phyloP scores from a whole-genome alignment of 768 basidiomycete species.

The Tephrocybe sp. region DNA sequence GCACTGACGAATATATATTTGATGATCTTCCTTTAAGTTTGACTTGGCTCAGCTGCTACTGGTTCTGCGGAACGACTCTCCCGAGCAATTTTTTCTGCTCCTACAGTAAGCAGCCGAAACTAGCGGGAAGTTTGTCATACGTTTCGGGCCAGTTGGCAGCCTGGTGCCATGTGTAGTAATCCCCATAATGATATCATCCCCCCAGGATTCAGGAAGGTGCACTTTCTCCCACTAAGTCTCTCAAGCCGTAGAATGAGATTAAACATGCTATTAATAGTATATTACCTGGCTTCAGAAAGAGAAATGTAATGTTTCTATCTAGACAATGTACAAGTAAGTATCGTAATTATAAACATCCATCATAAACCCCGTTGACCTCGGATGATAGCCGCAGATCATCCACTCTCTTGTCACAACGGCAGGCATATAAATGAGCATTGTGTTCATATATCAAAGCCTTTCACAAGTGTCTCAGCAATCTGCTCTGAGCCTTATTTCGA shows the following conservation, averaged over 20 bases:
- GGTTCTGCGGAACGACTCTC: neutral
- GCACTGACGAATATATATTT: too few relatives aligned
- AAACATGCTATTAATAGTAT: too few relatives aligned
- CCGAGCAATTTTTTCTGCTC: neutral
- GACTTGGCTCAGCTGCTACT: too few relatives aligned
- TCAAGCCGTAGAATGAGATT: neutral
- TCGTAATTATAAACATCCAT: neutral
- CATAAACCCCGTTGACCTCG: slow-evolving; percentile 16
- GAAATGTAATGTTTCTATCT: neutral
- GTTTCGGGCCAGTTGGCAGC: neutral
- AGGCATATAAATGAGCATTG: slow-evolving; percentile 12
- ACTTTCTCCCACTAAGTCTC: neutral
- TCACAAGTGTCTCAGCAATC: neutral
- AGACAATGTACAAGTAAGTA: too few relatives aligned
- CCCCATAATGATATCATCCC: too few relatives aligned
- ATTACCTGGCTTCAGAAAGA: neutral
- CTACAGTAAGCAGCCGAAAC: slow-evolving; percentile 1
- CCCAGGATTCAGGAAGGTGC: too few relatives aligned
- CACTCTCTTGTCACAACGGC: slow-evolving; percentile 1
- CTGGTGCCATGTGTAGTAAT: slow-evolving; percentile 1
- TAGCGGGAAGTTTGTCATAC: slow-evolving; percentile 11
- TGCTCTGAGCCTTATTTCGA: neutral
- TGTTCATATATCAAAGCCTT: neutral
- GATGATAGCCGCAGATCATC: slow-evolving; percentile 10
- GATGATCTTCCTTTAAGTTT: too few relatives aligned